A percentile compares a stretch with the other conserved stretches of the same genome.
Conservation (phyloP, 2,329 filamentous ascomycete species). For the Sarocladiaceae sp. region DNA sequence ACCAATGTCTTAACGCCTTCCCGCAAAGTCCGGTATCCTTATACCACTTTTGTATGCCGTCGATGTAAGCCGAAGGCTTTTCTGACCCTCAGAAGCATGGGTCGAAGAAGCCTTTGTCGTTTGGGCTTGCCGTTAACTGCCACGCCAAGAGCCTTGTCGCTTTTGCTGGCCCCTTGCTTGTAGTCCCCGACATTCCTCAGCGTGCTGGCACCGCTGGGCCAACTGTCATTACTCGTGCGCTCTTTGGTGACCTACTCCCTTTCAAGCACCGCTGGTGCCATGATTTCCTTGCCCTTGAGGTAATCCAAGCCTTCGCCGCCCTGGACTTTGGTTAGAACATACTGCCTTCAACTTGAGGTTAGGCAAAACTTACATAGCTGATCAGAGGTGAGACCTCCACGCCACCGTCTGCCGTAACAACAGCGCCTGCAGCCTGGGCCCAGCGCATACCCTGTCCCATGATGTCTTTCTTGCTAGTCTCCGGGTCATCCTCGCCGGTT, state of each 20-base stretch:
- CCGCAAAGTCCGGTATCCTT: too few relatives aligned
- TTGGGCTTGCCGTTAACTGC: too few relatives aligned
- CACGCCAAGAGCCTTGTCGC: too few relatives aligned
- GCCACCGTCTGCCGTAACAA: conserved; percentile 62
- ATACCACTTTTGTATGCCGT: not conserved
- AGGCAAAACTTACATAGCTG: conserved; percentile 75
- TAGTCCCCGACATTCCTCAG: not conserved
- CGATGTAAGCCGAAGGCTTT: not conserved
- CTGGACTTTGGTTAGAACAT: conserved; percentile 27
- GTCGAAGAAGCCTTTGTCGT: too few relatives aligned
- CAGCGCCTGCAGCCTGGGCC: conserved; percentile 71
- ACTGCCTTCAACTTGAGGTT: not conserved
- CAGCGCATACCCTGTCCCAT: conserved; percentile 85
- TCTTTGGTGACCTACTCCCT: conserved; percentile 24
- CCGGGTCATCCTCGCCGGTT: conserved; percentile 85
- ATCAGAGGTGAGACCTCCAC: conserved; percentile 89
- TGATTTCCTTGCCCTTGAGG: conserved; percentile 44
- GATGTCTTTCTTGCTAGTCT: conserved; percentile 87
- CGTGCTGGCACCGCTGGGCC: not conserved
- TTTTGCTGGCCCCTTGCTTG: not conserved
- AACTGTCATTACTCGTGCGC: not conserved
- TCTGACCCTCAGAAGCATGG: too few relatives aligned
- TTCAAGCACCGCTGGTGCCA: conserved; percentile 46
- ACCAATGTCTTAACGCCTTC: not conserved
- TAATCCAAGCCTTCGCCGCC: conserved; percentile 57